Evolutionary conservation across 441 rosid species (phyloP), one percentile per base, ranked within the genome.

Genomic region (Lagerstroemia fauriei): DNA sequence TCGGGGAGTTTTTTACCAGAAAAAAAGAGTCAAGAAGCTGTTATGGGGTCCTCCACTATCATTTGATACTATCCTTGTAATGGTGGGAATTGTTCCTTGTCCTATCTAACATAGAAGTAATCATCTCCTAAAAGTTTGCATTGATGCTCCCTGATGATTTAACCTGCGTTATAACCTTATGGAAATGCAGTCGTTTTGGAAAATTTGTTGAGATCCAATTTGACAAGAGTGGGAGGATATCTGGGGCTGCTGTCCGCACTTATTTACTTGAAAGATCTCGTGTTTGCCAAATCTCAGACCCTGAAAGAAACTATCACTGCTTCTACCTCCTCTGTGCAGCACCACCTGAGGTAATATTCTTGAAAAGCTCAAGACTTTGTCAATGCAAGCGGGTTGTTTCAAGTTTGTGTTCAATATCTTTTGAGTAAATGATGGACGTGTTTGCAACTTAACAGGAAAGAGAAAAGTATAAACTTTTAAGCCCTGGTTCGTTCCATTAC

Each of bases 201-300:
- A 97, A 97, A 91, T 97, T 97, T 88, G 99, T 97, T 63, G 99
- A 97, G 93, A 88, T 97, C 83, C 99, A 97, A 90, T 97, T 97
- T 87, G 98, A 97, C 91, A 95, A 94, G 87, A 91, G 80, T 86
- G 99, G 99, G 89, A 90, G 98, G 88, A 95, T 97, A 87, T 97
- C 99, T 76, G 99, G 99, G 78, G 99, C 99, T 76, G 99, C 99
- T 78, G 92, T 97, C 78, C 86, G 99, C 71, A 97, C 99, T 83
- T 97, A 97, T 90, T 86, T 97, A 91, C 95, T 97, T 71, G 99
- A 97, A 89, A 92, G 99, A 82, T 97, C 99, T 84, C 99, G 99
- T 84, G 99, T 97, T 86, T 97, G 99, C 94, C 99, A 97, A 90
- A 89, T 93, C 88, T 94, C 98, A 78, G 90, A 92, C 84, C 99